These are phyloP conservation scores for Epichloe gansuensis DNA, from an alignment of 2,329 filamentous ascomycete species.

Conservation along the genomic window DNA sequence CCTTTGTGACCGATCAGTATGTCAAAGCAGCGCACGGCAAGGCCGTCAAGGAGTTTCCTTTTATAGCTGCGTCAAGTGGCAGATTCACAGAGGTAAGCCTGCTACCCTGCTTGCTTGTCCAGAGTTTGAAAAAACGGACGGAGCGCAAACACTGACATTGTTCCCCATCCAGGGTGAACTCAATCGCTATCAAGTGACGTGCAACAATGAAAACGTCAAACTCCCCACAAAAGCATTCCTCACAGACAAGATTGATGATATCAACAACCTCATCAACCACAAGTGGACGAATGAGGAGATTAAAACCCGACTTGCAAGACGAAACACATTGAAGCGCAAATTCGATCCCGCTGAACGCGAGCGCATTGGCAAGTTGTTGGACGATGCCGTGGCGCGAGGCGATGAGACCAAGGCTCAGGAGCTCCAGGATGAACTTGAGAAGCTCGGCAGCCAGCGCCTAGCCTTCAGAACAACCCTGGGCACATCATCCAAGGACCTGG, in stretches of 20 bases:
- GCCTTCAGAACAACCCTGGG: conserved; percentile 58
- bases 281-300: conserved; percentile 76
- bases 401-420: conserved; percentile 45
- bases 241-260: conserved; percentile 62
- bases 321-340: conserved; percentile 54
- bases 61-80: conserved; percentile 79
- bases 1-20: conserved; percentile 78
- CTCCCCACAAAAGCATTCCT: conserved; percentile 63
- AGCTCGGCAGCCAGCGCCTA: conserved; percentile 55
- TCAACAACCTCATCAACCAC: conserved; percentile 68
- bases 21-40: conserved; percentile 72
- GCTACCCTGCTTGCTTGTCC: too few relatives aligned
- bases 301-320: conserved; percentile 62
- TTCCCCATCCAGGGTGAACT: conserved; percentile 51
- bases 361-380: conserved; percentile 50
- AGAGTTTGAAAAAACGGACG: background rate
- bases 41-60: conserved; percentile 73
- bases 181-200: conserved; percentile 65
- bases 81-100: conserved; percentile 63
- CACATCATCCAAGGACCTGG: conserved; percentile 37
- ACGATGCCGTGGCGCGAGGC: conserved; percentile 51
- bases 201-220: conserved; percentile 58
- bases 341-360: conserved; percentile 57
- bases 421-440: conserved; percentile 48
- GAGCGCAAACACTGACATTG: conserved; percentile 13